These are phyloP conservation scores for Jasminum sambac DNA, from an alignment of 257 asterid species.

Conservation along the genomic window DNA sequence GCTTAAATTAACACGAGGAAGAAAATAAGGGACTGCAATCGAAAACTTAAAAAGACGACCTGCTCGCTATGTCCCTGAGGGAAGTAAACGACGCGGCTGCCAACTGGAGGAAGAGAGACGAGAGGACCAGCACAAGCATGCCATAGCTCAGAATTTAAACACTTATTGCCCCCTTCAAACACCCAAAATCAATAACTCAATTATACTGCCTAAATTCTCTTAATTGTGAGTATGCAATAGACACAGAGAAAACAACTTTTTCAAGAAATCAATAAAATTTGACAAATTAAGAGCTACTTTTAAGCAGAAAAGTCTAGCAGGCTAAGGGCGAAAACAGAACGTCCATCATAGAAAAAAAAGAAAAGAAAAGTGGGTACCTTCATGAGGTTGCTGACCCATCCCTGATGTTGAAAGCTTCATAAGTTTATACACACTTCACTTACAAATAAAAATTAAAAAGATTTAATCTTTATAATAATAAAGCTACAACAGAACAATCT, in stretches of 20 bases:
- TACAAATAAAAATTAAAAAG: conserved; percentile 11
- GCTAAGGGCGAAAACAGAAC: background rate
- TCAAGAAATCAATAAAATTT: conserved; percentile 27
- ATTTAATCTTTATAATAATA: conserved; percentile 14
- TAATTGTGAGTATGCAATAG: conserved; percentile 10
- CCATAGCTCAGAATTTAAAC: conserved; percentile 97
- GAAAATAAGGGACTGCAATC: conserved; percentile 9
- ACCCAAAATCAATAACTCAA: conserved; percentile 29
- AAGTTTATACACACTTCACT: conserved; percentile 31
- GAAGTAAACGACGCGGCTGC: conserved; percentile 93
- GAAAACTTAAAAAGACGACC: conserved; percentile 40
- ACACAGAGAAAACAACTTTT: conserved; percentile 9
- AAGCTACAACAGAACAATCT: conserved; percentile 20
- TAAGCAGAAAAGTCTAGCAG: conserved; percentile 2
- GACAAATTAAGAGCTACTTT: conserved; percentile 25
- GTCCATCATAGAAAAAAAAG: conserved; percentile 10
- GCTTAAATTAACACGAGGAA: conserved; percentile 2
- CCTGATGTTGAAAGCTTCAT: conserved; percentile 70
- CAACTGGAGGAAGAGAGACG: conserved; percentile 81
- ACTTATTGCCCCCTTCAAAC: conserved; percentile 81
- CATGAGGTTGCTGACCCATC: conserved; percentile 61
- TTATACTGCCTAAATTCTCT: background rate
- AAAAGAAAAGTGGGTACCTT: conserved; percentile 41
- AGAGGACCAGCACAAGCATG: conserved; percentile 99
- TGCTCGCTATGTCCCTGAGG: conserved; percentile 99